These are phyloP conservation scores for Diplotaxis tenuifolia DNA, from an alignment of 345 rosid species.

Conservation along the genomic window DNA sequence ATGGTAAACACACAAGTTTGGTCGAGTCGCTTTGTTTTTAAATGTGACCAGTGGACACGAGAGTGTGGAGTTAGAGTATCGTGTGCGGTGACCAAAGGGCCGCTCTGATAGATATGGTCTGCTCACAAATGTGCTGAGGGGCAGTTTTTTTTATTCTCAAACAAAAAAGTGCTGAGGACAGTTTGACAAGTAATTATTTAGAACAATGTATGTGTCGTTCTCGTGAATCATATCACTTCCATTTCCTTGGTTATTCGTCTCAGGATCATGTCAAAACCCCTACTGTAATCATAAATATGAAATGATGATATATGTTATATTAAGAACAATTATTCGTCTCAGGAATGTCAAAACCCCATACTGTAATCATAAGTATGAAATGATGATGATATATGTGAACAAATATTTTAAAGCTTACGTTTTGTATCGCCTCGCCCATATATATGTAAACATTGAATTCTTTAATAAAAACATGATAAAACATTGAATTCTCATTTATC, in stretches of 20 bases:
- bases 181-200: not conserved
- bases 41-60: conserved; percentile 24
- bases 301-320: not conserved
- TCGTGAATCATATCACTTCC: not conserved
- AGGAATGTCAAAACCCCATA: not conserved
- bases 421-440: not conserved
- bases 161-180: not conserved
- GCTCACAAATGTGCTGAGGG: not conserved
- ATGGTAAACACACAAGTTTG: conserved; percentile 5
- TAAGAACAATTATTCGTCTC: not conserved
- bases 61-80: not conserved
- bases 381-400: not conserved
- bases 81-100: not conserved
- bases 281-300: not conserved
- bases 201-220: not conserved
- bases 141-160: no score
- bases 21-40: not conserved
- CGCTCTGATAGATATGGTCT: not conserved
- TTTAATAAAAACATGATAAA: not conserved
- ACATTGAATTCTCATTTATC: not conserved
- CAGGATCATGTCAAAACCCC: not conserved
- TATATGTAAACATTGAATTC: no score
- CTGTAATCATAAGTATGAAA: not conserved
- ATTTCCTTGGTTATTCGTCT: not conserved
- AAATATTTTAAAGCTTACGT: not conserved